Evolutionary conservation across 768 basidiomycete genomes (phyloP).

Genomic region (Fomitopsis serialis): DNA sequence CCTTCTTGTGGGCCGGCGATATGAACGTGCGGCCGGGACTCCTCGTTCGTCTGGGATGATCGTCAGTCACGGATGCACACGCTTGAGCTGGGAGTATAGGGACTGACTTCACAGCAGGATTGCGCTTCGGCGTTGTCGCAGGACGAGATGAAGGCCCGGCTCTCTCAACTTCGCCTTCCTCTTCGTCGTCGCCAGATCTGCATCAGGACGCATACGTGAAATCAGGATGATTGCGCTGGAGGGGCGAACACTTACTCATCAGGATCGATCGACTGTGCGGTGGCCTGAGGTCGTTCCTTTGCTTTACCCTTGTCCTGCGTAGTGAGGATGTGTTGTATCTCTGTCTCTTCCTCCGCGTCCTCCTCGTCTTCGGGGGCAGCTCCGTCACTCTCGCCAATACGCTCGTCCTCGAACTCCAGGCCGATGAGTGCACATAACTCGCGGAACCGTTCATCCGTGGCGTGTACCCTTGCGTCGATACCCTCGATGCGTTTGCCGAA

Average conservation of each 20-base stretch:
- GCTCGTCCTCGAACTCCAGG: neutral
- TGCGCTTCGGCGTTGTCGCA: neutral
- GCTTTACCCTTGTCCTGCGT: neutral
- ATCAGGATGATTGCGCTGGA: neutral
- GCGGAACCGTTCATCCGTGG: neutral
- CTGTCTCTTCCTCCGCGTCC: neutral
- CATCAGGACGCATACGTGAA: neutral
- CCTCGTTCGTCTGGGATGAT: neutral
- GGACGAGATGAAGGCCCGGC: neutral
- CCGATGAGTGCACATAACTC: constrained; percentile 2
- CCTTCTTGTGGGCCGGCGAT: neutral
- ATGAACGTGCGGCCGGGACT: neutral
- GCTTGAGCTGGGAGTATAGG: neutral
- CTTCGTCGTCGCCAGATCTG: neutral
- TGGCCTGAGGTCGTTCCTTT: neutral
- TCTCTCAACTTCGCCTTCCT: neutral
- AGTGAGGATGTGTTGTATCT: neutral
- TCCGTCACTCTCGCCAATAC: neutral
- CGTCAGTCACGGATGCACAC: neutral
- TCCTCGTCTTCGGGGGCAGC: neutral
- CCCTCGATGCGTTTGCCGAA: constrained; percentile 37
- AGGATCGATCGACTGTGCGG: neutral
- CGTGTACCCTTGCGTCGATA: constrained; percentile 22
- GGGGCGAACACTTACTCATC: neutral
- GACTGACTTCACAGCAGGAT: neutral